Conservation (phyloP, 2,329 filamentous ascomycete species). For the Cyclaneusma minus region DNA sequence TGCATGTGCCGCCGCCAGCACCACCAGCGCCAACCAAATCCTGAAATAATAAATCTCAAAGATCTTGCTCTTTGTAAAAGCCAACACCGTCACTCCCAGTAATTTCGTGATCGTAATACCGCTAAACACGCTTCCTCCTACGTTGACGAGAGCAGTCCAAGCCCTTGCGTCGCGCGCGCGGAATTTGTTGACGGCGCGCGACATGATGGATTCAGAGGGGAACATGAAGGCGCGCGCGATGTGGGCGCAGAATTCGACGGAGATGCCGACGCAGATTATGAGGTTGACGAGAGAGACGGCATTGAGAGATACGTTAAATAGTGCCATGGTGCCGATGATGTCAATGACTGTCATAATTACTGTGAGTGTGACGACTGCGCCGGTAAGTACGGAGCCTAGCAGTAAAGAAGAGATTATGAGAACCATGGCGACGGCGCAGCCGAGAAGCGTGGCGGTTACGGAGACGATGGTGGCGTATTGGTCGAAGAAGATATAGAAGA, state of each 20-base stretch:
- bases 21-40: constrained; percentile 82
- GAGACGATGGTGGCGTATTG: constrained; percentile 79
- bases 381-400: constrained; percentile 71
- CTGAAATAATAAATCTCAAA: constrained; percentile 99
- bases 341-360: constrained; percentile 90
- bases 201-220: constrained; percentile 68
- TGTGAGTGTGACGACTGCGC: constrained; percentile 66
- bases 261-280: constrained; percentile 92
- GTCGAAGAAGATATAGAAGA: constrained; percentile 99
- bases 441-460: constrained; percentile 65
- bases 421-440: constrained; percentile 73
- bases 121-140: constrained; percentile 86
- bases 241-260: constrained; percentile 94
- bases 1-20: constrained; percentile 79
- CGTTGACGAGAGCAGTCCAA: constrained; percentile 88
- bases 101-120: constrained; percentile 95
- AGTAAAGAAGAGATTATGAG: constrained; percentile 66
- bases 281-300: constrained; percentile 92
- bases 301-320: constrained; percentile 79
- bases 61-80: constrained; percentile 93
- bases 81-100: constrained; percentile 77
- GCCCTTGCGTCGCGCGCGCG: constrained; percentile 70
- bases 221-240: constrained; percentile 94
- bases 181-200: constrained; percentile 64
- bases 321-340: constrained; percentile 88